phyloP scores from a whole-genome alignment of 78 protist genomes.

The Pigoraptor vietnamica region DNA sequence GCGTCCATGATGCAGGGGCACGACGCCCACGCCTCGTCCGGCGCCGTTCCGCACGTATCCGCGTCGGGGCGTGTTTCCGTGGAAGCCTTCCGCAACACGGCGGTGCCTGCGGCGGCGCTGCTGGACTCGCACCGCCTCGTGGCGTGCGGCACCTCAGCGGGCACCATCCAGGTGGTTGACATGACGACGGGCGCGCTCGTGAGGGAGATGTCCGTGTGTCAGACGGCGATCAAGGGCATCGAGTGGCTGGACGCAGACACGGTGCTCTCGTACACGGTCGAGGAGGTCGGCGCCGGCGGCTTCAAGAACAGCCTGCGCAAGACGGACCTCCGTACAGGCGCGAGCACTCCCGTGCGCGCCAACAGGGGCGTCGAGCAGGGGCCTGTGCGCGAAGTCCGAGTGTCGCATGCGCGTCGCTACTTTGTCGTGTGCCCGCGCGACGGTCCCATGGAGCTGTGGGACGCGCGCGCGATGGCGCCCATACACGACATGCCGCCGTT shows the following conservation, averaged over 20 bases:
- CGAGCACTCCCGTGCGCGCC: not conserved
- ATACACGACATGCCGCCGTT: not conserved
- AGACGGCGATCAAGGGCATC: not conserved
- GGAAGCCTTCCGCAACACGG: not conserved
- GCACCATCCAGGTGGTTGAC: not conserved
- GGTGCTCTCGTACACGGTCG: not conserved
- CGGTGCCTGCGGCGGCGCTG: not conserved
- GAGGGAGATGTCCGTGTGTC: not conserved
- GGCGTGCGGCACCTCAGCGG: not conserved
- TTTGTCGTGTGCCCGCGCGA: not conserved
- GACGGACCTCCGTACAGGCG: not conserved
- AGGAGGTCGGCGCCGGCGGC: not conserved
- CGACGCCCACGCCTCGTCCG: not conserved
- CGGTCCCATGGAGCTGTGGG: not conserved
- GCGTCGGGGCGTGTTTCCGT: not conserved
- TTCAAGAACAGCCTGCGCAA: not conserved
- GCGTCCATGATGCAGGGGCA: not conserved
- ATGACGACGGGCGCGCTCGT: not conserved
- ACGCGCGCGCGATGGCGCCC: not conserved
- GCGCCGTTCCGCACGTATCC: not conserved
- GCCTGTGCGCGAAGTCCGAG: not conserved
- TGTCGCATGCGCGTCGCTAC: not conserved
- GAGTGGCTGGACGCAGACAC: not conserved
- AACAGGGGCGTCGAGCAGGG: not conserved
- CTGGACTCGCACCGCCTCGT: not conserved